Percentiles rank a stretch among this genome's conserved stretches.
These are phyloP conservation scores for Vanrija sp. DNA, from an alignment of 1,284 basidiomycete genomes.

Conservation along the genomic window DNA sequence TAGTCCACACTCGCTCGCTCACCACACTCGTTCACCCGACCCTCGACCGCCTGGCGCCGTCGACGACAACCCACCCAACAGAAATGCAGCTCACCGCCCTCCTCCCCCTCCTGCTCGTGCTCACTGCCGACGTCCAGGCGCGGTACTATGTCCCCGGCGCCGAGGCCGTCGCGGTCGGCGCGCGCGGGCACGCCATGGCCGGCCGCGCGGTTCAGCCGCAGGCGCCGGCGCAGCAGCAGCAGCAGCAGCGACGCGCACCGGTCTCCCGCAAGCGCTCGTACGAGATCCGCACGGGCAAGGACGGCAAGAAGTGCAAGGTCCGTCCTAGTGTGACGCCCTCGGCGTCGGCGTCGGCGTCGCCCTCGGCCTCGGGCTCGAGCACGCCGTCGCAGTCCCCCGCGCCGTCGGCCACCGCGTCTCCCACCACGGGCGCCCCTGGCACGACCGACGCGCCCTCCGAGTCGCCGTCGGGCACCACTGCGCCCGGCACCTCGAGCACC, in stretches of 20 bases:
- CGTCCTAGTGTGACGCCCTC: background rate
- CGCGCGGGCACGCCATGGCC: background rate
- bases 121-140: constrained; percentile 9
- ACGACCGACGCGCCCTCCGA: too few relatives aligned
- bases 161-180: background rate
- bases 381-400: too few relatives aligned
- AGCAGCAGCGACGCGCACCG: too few relatives aligned
- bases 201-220: too few relatives aligned
- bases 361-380: too few relatives aligned
- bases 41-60: background rate
- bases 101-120: constrained; percentile 26
- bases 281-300: background rate
- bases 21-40: constrained; percentile 4
- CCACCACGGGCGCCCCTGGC: too few relatives aligned
- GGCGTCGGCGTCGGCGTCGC: background rate
- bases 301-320: background rate
- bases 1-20: background rate
- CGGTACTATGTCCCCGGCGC: background rate
- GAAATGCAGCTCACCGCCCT: constrained; percentile 28
- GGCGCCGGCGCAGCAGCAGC: too few relatives aligned
- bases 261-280: background rate
- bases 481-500: too few relatives aligned
- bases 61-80: constrained; percentile 5
- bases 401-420: too few relatives aligned
- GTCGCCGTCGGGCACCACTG: too few relatives aligned